Percentiles rank a stretch among this genome's conserved stretches.
These are phyloP conservation scores for Globisporangium sylvaticum DNA, from an alignment of 352 stramenopile genomes.

Conservation along the genomic window DNA sequence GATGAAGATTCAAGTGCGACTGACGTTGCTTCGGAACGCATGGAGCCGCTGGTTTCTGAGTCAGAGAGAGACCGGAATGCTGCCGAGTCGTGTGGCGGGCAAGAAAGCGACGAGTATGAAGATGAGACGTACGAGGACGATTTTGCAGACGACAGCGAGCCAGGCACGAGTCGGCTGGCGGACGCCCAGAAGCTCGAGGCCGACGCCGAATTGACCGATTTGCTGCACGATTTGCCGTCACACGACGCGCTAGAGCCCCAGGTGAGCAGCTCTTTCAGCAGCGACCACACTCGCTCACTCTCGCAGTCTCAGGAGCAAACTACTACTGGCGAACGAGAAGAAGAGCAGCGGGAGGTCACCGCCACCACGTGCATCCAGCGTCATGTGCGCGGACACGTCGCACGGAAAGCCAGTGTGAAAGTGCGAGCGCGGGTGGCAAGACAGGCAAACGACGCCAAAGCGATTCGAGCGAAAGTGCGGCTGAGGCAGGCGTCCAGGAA, in stretches of 20 bases:
- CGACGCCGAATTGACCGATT: conserved; percentile 41
- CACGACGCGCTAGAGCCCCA: background rate
- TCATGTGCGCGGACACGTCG: conserved; percentile 16
- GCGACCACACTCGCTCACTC: background rate
- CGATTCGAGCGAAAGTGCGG: background rate
- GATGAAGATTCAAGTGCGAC: background rate
- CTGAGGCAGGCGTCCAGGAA: background rate
- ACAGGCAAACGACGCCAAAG: background rate
- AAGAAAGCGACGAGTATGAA: conserved; percentile 8
- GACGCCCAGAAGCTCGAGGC: conserved; percentile 20
- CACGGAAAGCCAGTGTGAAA: conserved; percentile 2
- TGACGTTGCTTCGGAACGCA: background rate
- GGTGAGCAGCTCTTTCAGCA: background rate
- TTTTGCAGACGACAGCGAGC: conserved; percentile 26
- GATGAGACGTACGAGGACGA: conserved; percentile 38
- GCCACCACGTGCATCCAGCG: conserved; percentile 29
- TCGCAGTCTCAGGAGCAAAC: background rate
- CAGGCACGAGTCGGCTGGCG: conserved; percentile 2
- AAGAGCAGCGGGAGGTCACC: conserved; percentile 6
- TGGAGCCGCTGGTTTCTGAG: background rate
- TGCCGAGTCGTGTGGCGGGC: background rate
- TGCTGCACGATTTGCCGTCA: conserved; percentile 24
- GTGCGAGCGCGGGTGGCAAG: background rate
- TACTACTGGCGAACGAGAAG: background rate
- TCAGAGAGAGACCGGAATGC: background rate